phyloP scores from a whole-genome alignment of 2,329 filamentous ascomycete species.

The Piedraia hortae region DNA sequence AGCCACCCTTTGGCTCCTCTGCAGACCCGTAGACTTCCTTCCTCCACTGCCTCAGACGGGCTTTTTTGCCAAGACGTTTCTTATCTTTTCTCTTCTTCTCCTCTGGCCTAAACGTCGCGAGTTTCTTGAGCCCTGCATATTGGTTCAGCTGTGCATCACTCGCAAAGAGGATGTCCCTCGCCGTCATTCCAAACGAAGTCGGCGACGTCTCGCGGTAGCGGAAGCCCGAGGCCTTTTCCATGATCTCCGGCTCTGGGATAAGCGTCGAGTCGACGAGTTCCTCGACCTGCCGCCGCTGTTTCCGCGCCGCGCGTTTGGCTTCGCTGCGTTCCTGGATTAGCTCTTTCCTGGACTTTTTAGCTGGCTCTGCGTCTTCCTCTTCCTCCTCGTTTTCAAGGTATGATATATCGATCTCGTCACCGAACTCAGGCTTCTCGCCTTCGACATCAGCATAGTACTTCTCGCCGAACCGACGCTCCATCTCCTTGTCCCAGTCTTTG shows the following conservation, averaged over 20 bases:
- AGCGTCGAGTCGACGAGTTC: constrained; percentile 43
- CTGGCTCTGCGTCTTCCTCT: constrained; percentile 15
- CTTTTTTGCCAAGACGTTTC: constrained; percentile 81
- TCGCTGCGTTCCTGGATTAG: constrained; percentile 12
- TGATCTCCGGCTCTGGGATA: constrained; percentile 1
- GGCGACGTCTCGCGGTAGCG: constrained; percentile 88
- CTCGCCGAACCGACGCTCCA: constrained; percentile 68
- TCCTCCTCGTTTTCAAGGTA: constrained; percentile 30
- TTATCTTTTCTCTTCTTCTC: constrained; percentile 76
- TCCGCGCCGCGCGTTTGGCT: constrained; percentile 29
- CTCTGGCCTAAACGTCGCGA: constrained; percentile 63
- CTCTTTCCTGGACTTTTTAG: constrained; percentile 4
- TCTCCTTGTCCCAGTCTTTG: constrained; percentile 74
- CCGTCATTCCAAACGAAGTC: constrained; percentile 63
- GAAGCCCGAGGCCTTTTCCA: constrained; percentile 25
- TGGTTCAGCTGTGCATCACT: constrained; percentile 67
- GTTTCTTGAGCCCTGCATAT: constrained; percentile 81
- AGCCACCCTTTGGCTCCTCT: no score
- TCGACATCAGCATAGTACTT: constrained; percentile 59
- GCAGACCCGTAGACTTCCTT: no score
- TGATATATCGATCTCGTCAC: constrained; percentile 92
- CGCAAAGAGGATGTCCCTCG: constrained; percentile 74
- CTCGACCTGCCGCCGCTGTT: constrained; percentile 62
- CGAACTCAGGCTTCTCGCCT: constrained; percentile 59
- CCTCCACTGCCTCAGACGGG: constrained; percentile 64